phyloP scores from a whole-genome alignment of 2,329 filamentous ascomycete genomes.

The Penicillium crustosum region DNA sequence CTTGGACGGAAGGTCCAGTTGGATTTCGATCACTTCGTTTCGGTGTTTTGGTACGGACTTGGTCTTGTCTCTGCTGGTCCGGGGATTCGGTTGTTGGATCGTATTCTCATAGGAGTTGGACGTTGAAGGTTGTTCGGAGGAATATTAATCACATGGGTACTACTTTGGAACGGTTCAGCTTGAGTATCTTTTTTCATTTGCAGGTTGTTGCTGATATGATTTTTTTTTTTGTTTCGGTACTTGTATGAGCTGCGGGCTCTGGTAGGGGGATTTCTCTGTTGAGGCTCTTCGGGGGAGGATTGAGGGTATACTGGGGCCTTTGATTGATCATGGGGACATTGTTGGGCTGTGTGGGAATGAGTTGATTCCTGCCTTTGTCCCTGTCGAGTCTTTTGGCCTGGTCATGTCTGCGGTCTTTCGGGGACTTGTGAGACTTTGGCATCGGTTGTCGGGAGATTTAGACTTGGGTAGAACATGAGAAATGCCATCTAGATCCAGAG shows the following conservation, averaged over 20 bases:
- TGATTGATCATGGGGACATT: slow-evolving; percentile 14
- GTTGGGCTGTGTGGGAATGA: slow-evolving; percentile 8
- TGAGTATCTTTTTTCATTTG: no score
- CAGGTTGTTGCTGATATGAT: no score
- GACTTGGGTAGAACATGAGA: not conserved
- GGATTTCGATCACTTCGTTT: no score
- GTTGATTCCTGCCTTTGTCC: slow-evolving; percentile 9
- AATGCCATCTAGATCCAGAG: no score
- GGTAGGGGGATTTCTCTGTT: slow-evolving; percentile 12
- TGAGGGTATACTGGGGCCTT: slow-evolving; percentile 8
- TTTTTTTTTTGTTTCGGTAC: slow-evolving; percentile 49
- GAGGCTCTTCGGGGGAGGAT: slow-evolving; percentile 1
- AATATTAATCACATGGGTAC: no score
- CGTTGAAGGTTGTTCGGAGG: no score
- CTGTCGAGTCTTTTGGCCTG: slow-evolving; percentile 20
- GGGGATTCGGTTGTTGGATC: no score
- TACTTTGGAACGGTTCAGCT: no score
- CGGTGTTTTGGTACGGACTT: no score
- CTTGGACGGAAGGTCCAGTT: no score
- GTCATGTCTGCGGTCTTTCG: slow-evolving; percentile 28
- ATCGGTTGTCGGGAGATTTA: slow-evolving; percentile 14
- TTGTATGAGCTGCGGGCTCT: slow-evolving; percentile 49
- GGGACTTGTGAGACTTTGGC: slow-evolving; percentile 32
- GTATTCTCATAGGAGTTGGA: no score
- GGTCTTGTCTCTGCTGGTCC: no score